phyloP scores from a whole-genome alignment of 2,329 filamentous ascomycete species.

The Raffaelea arxii region DNA sequence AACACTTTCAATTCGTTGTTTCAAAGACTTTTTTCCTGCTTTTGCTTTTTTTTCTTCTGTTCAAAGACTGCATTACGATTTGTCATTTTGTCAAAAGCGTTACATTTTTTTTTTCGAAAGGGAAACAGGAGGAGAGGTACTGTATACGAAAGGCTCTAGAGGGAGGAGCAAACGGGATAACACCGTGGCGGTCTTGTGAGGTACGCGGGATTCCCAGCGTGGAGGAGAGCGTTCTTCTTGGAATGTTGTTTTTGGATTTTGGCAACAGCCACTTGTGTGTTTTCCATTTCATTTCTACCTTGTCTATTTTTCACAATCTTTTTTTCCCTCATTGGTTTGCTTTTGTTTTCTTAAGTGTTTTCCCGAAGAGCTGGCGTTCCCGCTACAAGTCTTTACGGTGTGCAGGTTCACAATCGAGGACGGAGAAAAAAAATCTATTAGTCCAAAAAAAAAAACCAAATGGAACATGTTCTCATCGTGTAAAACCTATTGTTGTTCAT shows the following conservation, averaged over 20 bases:
- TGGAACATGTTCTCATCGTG: not conserved
- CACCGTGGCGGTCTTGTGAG: not conserved
- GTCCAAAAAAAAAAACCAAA: not conserved
- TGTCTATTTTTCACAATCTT: slow-evolving; percentile 3
- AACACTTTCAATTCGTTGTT: not conserved
- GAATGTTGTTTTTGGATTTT: not conserved
- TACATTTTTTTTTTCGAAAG: not conserved
- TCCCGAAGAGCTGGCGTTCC: not conserved
- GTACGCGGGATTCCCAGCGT: not conserved
- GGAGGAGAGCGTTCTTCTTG: not conserved
- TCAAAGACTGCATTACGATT: not conserved
- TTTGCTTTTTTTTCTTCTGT: not conserved
- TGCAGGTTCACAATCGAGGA: slow-evolving; percentile 13
- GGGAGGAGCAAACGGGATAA: not conserved
- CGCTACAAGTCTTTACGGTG: not conserved
- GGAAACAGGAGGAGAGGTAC: not conserved
- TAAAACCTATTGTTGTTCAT: too few species aligned
- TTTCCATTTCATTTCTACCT: not conserved
- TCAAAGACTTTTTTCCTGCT: not conserved
- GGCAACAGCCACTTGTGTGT: not conserved
- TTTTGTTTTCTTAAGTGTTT: slow-evolving; percentile 3
- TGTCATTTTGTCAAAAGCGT: not conserved
- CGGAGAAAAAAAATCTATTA: slow-evolving; percentile 22
- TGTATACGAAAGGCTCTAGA: not conserved
- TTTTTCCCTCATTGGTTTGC: not conserved